phyloP scores from a whole-genome alignment of 148 eudicot genomes.

The Fagopyrum homotropicum region DNA sequence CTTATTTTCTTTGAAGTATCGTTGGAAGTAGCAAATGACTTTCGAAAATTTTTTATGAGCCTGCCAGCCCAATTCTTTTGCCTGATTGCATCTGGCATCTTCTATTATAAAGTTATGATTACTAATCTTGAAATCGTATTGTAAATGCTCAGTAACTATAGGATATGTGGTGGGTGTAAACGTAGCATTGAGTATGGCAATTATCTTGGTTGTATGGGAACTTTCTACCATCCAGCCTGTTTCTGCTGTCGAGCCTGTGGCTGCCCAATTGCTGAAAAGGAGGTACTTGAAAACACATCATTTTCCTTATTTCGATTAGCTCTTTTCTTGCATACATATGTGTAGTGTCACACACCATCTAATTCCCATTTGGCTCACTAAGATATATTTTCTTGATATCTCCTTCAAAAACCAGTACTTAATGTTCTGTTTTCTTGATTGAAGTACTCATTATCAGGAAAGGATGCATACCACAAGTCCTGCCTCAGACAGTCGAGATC shows the following conservation, averaged over 20 bases:
- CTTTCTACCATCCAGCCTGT: slow-evolving; percentile 80
- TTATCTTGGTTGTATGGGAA: slow-evolving; percentile 95
- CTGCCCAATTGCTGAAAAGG: slow-evolving; percentile 75
- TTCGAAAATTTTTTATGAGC: background rate
- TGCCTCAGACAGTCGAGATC: slow-evolving; percentile 77
- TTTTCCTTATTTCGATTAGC: background rate
- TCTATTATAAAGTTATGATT: background rate
- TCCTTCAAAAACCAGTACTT: background rate
- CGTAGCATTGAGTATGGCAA: slow-evolving; percentile 71
- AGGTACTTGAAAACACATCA: slow-evolving; percentile 38
- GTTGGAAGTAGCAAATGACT: background rate
- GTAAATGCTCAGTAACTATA: slow-evolving; percentile 23
- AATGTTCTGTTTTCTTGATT: slow-evolving; percentile 34
- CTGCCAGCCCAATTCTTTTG: background rate
- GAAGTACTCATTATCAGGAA: slow-evolving; percentile 91
- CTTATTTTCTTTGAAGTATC: background rate
- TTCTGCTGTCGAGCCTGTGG: slow-evolving; percentile 79
- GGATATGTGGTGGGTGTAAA: slow-evolving; percentile 83
- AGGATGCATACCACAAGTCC: slow-evolving; percentile 75
- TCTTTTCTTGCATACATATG: background rate
- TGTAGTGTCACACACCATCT: background rate
- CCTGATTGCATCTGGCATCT: background rate
- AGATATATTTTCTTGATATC: background rate
- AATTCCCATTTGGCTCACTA: background rate
- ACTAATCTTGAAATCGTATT: slow-evolving; percentile 5